Evolutionary conservation across 2,329 filamentous ascomycete species (phyloP).

Genomic region (Colletotrichum filicis): DNA sequence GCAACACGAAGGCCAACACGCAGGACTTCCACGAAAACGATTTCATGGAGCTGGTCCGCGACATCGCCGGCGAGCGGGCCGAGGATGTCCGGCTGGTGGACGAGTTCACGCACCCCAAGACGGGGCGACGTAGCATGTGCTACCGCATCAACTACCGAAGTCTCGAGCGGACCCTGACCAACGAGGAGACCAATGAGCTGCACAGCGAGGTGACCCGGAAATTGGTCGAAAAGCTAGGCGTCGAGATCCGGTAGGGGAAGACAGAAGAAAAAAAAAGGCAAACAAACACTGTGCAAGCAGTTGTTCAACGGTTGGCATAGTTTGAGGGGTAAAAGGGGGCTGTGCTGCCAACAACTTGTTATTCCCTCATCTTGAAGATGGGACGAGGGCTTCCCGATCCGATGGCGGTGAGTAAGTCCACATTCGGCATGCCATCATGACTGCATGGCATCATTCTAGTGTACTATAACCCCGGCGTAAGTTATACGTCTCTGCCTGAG

Average conservation of each 20-base stretch:
- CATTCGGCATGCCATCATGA: no score
- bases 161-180: slow-evolving; percentile 89
- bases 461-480: not conserved
- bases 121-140: slow-evolving; percentile 83
- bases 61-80: slow-evolving; percentile 82
- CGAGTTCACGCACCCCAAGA: slow-evolving; percentile 89
- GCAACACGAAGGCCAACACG: slow-evolving; percentile 52
- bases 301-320: slow-evolving; percentile 5
- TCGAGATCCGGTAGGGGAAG: slow-evolving; percentile 71
- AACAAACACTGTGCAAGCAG: not conserved
- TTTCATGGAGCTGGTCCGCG: slow-evolving; percentile 93
- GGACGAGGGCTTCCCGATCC: slow-evolving; percentile 13
- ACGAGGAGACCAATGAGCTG: slow-evolving; percentile 80
- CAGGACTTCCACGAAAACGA: slow-evolving; percentile 90
- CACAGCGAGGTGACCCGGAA: slow-evolving; percentile 75
- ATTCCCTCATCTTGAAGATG: slow-evolving; percentile 16
- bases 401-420: not conserved
- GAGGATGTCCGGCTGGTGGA: slow-evolving; percentile 90
- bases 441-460: not conserved
- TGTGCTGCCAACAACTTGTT: slow-evolving; percentile 25
- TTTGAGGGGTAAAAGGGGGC: slow-evolving; percentile 33
- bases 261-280: slow-evolving; percentile 37
- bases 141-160: slow-evolving; percentile 96
- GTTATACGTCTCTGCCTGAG: slow-evolving; percentile 4
- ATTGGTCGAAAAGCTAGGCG: slow-evolving; percentile 77